Base-by-base conservation (phyloP, 495 filamentous ascomycete species). In the Aspergillus taichungensis region DNA sequence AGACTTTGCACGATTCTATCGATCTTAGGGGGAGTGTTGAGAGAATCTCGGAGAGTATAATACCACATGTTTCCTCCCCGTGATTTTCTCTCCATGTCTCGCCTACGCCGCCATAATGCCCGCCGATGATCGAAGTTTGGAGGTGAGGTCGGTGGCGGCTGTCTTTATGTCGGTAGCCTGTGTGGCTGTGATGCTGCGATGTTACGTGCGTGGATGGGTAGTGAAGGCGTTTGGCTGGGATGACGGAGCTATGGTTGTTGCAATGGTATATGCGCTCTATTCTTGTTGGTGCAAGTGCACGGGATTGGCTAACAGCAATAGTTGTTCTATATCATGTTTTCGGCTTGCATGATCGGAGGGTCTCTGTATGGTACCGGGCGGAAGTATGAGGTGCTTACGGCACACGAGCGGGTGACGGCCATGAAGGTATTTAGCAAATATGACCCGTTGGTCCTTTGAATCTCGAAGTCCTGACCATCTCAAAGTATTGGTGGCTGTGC, bases 141-240 rank as follows among this genome's bases (percentile, higher is more conserved):
- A 60, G 33, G 60, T 68, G 27, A 46, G 45, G 42, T 54, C 51
- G 32, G 59, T 68, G 14, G 62, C 68, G 35, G 67, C 67, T 40
- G 56, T 53, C 40, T 66, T 72, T 40, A 47, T 68, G 55, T 40
- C 60, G 0, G 52, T 73, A 6, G 69, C 68, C 7, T 32, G 30
- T 8, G 41, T 67, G 5, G 43, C 66, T n/a, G 64, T 72, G 6
- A 38, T 63, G 13, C 41, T 71, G 38, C 64, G 70, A 14, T 64
- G 66, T 40, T 73, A 72, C 55, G 67, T 72, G 29, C 66, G 70
- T 9, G 51, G 49, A 24, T 53, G 46, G 30, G 29, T 73, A 3
- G 62, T 72, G n/a, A 67, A 64, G 39, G 63, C 49, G 3, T 64
- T 72, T 51, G 70, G 70, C 33, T 59, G 60, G 55, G 70, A 73